Evolutionary conservation across 352 stramenopile species (phyloP).

Genomic region (Aphanomyces euteiches): DNA sequence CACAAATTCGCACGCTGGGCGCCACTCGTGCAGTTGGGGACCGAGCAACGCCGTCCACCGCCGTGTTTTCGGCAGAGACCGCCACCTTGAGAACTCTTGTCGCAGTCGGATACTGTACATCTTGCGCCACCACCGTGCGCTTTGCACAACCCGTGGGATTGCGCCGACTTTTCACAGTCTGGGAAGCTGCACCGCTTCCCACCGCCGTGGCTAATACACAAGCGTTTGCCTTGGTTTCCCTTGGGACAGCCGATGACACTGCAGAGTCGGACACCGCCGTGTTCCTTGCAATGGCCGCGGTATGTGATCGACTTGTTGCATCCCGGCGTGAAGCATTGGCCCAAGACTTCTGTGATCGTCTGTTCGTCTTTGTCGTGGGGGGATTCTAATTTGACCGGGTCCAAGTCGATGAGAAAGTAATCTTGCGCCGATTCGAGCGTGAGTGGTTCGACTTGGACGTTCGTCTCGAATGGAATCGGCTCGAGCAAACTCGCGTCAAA

Average conservation of each 20-base stretch:
- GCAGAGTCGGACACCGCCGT: conserved; percentile 28
- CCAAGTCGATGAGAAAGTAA: background rate
- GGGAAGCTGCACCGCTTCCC: conserved; percentile 29
- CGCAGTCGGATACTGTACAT: conserved; percentile 23
- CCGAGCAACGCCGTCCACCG: conserved; percentile 25
- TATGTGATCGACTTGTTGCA: conserved; percentile 75
- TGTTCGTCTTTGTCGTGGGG: no score
- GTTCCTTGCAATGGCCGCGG: conserved; percentile 34
- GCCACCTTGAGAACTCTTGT: conserved; percentile 28
- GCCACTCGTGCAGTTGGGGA: conserved; percentile 23
- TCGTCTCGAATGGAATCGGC: conserved; percentile 3
- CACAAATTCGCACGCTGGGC: conserved; percentile 29
- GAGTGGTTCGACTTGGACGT: no score
- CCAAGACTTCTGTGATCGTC: conserved; percentile 1
- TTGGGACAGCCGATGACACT: conserved; percentile 30
- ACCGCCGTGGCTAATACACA: conserved; percentile 30
- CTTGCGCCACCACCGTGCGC: conserved; percentile 27
- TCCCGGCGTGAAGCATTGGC: conserved; percentile 35
- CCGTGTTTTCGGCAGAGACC: conserved; percentile 30
- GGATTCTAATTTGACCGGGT: background rate
- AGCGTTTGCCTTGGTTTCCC: conserved; percentile 26
- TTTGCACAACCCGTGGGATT: conserved; percentile 30
- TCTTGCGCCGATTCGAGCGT: background rate
- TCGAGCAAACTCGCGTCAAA: conserved; percentile 8
- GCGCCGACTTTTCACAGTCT: conserved; percentile 24